Evolutionary conservation across 1,284 basidiomycete species (phyloP), one percentile per base, ranked within the genome.

Genomic region (Ganoderma multipileum): DNA sequence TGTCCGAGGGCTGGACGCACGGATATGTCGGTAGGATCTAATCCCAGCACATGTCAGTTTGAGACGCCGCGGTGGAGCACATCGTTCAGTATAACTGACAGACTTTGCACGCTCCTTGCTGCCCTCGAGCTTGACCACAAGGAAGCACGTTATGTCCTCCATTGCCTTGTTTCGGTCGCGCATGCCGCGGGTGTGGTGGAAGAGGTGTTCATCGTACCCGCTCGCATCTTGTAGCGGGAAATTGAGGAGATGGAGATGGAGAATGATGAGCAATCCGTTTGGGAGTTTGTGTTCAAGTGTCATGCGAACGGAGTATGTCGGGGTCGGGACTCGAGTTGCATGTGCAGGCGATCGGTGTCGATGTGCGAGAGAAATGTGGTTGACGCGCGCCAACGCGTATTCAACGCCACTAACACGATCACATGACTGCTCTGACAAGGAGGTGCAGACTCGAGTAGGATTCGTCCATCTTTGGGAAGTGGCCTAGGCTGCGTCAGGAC

Each of bases 71-170:
- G 6, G 41, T 12, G 59, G 26, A 41, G 59, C 26, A 42, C 14
- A 23, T 33, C 9, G 26, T 8, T 16, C n/a, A 44, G 23, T 7
- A 20, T 47, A 30, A 71, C 78, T 61, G 65, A 84, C 84, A 63
- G 76, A 76, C 76, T 80, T 84, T 5, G 76, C 79, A 57, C 69
- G 73, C 12, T 76, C 73, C 63, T 73, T 78, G 36, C 70, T 75
- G 26, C 81, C 80, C 69, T 86, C 85, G 8, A 85, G 76, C 67
- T 79, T 81, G 26, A 78, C 76, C 1, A 87, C 82, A 11, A 89
- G 77, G 73, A 87, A 87, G 73, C 84, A 84, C 28, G 77, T 76
- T 30, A 87, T 76, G 68, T 87, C 86, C 72, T 89, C 86, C 82
- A 87, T 84, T 5, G 79, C 79, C 71, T 82, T 86, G 11, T 77